Evolutionary conservation across 2,329 filamentous ascomycete species (phyloP), one percentile per base, ranked within the genome.

Genomic region (Fusarium bulbicola): DNA sequence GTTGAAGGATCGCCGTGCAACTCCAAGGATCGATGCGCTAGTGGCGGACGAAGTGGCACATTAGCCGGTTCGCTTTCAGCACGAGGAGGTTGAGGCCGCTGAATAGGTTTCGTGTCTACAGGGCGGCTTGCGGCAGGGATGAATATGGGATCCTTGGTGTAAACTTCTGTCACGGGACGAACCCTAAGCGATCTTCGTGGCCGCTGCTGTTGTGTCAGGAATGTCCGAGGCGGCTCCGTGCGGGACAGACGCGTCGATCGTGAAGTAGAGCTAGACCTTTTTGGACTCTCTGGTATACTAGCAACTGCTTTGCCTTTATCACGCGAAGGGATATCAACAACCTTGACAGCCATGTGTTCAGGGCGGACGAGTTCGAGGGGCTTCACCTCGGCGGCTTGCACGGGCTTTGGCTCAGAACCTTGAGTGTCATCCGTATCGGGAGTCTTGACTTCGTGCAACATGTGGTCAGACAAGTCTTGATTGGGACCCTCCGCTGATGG

Each of bases 111-210:
- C 28, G 62, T 40, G 46, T 76, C 75, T 30, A 34, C 43, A 7
- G 72, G 36, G 26, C 75, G 66, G 46, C 74, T 77, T n/a, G 68
- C 59, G 30, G 61, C 75, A 26, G 75, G 75, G 21, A 59, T 62
- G 50, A 76, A 77, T 47, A 77, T 77, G 18, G 75, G 70, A 36
- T 77, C 75, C 54, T 77, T 77, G 8, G 67, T 75, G 15, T 75
- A 77, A n/a, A 77, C 63, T 58, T 77, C 75, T 40, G 75, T 77
- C 16, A 67, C 72, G 9, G 75, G 75, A 20, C 75, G 75, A 47
- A 72, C 59, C 28, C 68, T 77, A 20, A 66, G 24, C 18, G 75
- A 67, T 45, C 67, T 66, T 37, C 74, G 57, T 40, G 72, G 70
- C 15, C 67, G 65, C 45, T 77, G 75, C 52, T 74, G 66, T 57